Base-by-base conservation (phyloP, 805 yeast species). In the Clavispora vitiphila region DNA sequence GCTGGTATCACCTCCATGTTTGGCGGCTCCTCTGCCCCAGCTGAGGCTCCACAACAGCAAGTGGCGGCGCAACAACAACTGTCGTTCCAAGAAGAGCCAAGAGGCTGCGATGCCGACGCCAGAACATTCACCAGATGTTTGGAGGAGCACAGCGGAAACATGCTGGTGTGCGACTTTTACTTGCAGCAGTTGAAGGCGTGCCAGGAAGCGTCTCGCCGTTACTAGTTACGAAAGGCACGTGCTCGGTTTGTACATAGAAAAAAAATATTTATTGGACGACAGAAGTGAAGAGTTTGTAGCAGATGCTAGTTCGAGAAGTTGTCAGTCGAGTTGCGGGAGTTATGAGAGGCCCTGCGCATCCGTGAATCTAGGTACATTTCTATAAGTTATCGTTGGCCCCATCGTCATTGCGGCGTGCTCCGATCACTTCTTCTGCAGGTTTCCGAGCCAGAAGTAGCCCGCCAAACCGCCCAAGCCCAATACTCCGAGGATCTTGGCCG, bases 151-250 rank as follows among this genome's bases (percentile, higher is more conserved):
- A 73, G 76, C 53, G 99, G 99, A 55, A 89, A 93, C 78, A 86
- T 87, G 87, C 96, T 90, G 71, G 83, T 86, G 54, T 93, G 99
- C 72, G 97, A 90, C 61, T 93, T 78, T 79, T 93, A 93, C 71
- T 76, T 93, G 70, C 97, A 93, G 72, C 97, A 91, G 73, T 81
- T 93, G 66, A 91, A 86, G 74, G 95, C 97, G 16, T 93, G 99
- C 70, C 97, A 93, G 72, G 88, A 86, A 67, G 96, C 96, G 55
- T 76, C 96, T 41, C 78, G 82, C 52, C 86, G 78, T 56, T 90
- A 86, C 65, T 90, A 80, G 35, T 56, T 90, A 86, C 65, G 90
- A 80, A 32, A 9, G 16, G 18, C 20, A 16, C 32, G 32, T 24
- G 32, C 14, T 14, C 27, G 21, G 10, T 25, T 23, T 34, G 38